A percentile compares a stretch with the other conserved stretches of the same genome.
phyloP scores from a whole-genome alignment of 352 stramenopile species.

The Bremia lactucae region DNA sequence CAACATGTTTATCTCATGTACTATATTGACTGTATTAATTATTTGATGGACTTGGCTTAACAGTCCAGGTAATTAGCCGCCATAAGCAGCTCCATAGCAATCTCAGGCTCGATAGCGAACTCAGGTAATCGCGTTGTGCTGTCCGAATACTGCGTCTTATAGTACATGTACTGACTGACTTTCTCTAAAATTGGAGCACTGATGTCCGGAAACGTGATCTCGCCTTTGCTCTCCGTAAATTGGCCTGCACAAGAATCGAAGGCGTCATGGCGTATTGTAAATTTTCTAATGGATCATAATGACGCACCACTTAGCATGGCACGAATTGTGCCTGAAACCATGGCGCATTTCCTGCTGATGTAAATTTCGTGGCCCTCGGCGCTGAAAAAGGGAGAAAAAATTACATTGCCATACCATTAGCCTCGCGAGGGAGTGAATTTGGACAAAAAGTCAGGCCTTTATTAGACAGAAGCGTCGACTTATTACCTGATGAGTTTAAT shows the following conservation, averaged over 20 bases:
- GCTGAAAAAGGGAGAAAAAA: constrained; percentile 28
- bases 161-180: constrained; percentile 97
- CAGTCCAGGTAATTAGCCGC: constrained; percentile 94
- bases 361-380: constrained; percentile 93
- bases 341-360: constrained; percentile 88
- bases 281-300: background rate
- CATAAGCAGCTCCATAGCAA: constrained; percentile 96
- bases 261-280: background rate
- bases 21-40: constrained; percentile 18
- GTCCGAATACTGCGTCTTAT: constrained; percentile 95
- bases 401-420: constrained; percentile 1
- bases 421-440: background rate
- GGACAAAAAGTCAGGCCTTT: background rate
- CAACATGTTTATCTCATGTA: too few relatives aligned
- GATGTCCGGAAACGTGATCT: constrained; percentile 97
- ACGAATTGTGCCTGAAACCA: constrained; percentile 93
- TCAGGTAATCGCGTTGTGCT: constrained; percentile 91
- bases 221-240: constrained; percentile 89
- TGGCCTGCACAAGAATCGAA: constrained; percentile 36
- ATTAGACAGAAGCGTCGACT: background rate
- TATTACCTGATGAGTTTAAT: constrained; percentile 71
- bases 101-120: constrained; percentile 97
- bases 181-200: constrained; percentile 94
- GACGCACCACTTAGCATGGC: constrained; percentile 93
- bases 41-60: constrained; percentile 8